Percentiles rank a stretch among this genome's conserved stretches.
Evolutionary conservation across 2,329 filamentous ascomycete genomes (phyloP).

Genomic region (Pseudophaeomoniella oleicola): DNA sequence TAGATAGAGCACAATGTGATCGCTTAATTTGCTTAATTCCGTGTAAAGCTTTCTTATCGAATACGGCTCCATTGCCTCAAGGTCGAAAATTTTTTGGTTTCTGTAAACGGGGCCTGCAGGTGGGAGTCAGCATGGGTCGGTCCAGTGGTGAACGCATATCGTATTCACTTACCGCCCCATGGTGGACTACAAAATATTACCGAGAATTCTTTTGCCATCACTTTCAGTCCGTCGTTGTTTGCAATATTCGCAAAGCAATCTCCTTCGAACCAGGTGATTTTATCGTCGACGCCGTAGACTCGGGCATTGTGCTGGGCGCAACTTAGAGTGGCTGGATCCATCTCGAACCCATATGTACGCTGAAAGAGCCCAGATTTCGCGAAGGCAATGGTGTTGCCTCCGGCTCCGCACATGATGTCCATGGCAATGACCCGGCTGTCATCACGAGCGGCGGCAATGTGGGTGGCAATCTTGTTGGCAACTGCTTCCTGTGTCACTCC

Average conservation of each 20-base stretch:
- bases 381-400: slow-evolving; percentile 92
- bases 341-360: slow-evolving; percentile 78
- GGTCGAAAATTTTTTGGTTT: slow-evolving; percentile 59
- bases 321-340: slow-evolving; percentile 60
- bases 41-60: slow-evolving; percentile 47
- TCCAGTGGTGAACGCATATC: neutral
- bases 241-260: slow-evolving; percentile 69
- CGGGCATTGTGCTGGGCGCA: slow-evolving; percentile 88
- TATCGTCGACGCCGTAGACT: slow-evolving; percentile 63
- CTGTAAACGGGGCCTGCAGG: slow-evolving; percentile 48
- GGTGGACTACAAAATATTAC: slow-evolving; percentile 60
- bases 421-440: slow-evolving; percentile 52
- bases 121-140: slow-evolving; percentile 4
- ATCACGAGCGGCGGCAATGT: slow-evolving; percentile 46
- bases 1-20: slow-evolving; percentile 59
- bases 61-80: slow-evolving; percentile 81
- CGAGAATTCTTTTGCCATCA: slow-evolving; percentile 31
- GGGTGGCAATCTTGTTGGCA: slow-evolving; percentile 64
- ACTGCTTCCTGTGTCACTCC: slow-evolving; percentile 90
- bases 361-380: slow-evolving; percentile 67
- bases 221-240: slow-evolving; percentile 27
- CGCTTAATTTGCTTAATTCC: slow-evolving; percentile 39
- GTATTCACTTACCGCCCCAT: slow-evolving; percentile 47
- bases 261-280: slow-evolving; percentile 73
- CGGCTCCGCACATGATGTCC: slow-evolving; percentile 81